Percentiles rank a stretch among this genome's conserved stretches.
Conservation (phyloP, 257 asterid genomes). For the Pogostemon cablin region DNA sequence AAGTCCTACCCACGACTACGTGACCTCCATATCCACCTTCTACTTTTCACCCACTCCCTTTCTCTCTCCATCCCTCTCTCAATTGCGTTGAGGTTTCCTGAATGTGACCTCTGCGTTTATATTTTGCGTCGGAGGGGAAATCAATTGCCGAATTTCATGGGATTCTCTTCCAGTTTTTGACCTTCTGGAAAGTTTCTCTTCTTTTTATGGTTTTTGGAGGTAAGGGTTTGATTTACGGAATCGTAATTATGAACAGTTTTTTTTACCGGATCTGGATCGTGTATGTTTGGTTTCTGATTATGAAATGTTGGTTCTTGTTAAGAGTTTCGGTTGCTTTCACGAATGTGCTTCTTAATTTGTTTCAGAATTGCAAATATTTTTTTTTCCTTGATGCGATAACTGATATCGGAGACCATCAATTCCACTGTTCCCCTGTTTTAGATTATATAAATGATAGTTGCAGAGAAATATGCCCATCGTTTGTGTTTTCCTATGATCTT, state of each 20-base stretch:
- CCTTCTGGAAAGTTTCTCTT: slow-evolving; percentile 38
- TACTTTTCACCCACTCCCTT: slow-evolving; percentile 19
- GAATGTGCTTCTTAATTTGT: background rate
- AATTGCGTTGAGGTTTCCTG: slow-evolving; percentile 36
- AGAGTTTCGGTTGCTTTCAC: slow-evolving; percentile 12
- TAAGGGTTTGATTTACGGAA: slow-evolving; percentile 24
- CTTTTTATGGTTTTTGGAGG: slow-evolving; percentile 39
- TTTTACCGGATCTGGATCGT: slow-evolving; percentile 25
- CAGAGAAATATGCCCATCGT: background rate
- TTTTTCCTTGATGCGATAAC: background rate
- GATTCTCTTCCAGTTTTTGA: slow-evolving; percentile 45
- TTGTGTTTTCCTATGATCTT: background rate
- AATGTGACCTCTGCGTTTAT: slow-evolving; percentile 46
- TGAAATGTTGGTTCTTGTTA: slow-evolving; percentile 17
- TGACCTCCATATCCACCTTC: slow-evolving; percentile 52
- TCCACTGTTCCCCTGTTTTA: background rate
- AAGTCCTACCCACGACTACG: slow-evolving; percentile 27
- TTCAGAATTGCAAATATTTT: slow-evolving; percentile 5
- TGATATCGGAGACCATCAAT: background rate
- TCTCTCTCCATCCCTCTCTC: slow-evolving; percentile 29
- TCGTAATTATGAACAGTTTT: background rate
- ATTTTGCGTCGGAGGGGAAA: slow-evolving; percentile 28
- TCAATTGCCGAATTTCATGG: slow-evolving; percentile 41
- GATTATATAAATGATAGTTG: background rate
- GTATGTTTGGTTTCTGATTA: slow-evolving; percentile 6